A percentile compares a stretch with the other conserved stretches of the same genome.
Conservation (phyloP, 352 stramenopile genomes). For the Phytopythium mirpurense region DNA sequence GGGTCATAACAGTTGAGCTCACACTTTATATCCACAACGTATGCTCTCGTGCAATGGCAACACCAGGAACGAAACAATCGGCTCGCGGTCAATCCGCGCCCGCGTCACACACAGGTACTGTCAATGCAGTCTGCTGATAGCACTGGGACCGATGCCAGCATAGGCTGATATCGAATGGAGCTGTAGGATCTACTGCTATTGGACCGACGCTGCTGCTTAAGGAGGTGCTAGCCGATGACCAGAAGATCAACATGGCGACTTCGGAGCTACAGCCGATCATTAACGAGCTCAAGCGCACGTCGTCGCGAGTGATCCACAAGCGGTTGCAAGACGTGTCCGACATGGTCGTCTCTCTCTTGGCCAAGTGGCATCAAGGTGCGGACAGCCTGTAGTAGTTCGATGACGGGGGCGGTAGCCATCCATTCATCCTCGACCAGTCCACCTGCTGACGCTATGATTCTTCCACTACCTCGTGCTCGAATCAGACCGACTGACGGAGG, state of each 20-base stretch:
- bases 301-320: constrained; percentile 65
- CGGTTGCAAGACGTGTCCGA: constrained; percentile 72
- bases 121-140: neutral
- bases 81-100: neutral
- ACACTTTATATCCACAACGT: too few species aligned
- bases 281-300: constrained; percentile 46
- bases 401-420: too few species aligned
- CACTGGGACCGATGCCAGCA: neutral
- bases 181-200: neutral
- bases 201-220: constrained; percentile 18
- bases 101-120: neutral
- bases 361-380: constrained; percentile 67
- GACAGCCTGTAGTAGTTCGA: too few species aligned
- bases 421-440: too few species aligned
- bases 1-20: too few species aligned
- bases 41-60: too few species aligned
- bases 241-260: constrained; percentile 52
- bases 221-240: constrained; percentile 44
- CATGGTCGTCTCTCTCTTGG: constrained; percentile 58
- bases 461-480: too few species aligned
- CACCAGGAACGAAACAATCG: neutral
- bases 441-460: too few species aligned
- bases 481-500: constrained; percentile 29
- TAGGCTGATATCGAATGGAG: neutral
- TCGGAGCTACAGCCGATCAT: constrained; percentile 62